These are phyloP conservation scores for Veloboletus limbatus DNA, from an alignment of 1,284 basidiomycete genomes.

Conservation along the genomic window DNA sequence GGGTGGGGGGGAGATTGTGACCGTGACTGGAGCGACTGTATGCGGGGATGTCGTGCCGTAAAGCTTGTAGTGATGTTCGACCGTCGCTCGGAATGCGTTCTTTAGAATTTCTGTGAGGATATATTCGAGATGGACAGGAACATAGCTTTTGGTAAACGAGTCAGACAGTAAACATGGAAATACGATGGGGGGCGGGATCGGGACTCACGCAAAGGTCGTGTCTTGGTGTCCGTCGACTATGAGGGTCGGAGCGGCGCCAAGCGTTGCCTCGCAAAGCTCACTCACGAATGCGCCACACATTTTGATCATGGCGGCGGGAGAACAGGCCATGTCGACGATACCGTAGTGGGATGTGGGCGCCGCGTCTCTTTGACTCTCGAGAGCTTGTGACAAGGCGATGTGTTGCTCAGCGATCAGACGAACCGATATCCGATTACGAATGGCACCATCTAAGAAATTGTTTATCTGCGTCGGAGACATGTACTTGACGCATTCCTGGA, in stretches of 20 bases:
- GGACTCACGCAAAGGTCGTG: conserved; percentile 73
- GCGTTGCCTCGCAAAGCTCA: conserved; percentile 83
- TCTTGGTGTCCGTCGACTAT: conserved; percentile 67
- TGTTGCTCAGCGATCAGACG: conserved; percentile 92
- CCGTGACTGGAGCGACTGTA: conserved; percentile 59
- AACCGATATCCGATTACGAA: conserved; percentile 84
- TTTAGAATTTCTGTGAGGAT: conserved; percentile 85
- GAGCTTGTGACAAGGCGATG: conserved; percentile 72
- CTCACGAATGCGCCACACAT: conserved; percentile 81
- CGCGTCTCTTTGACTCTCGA: conserved; percentile 40
- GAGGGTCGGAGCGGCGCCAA: conserved; percentile 69
- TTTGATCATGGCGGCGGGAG: conserved; percentile 65
- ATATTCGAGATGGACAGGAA: conserved; percentile 88
- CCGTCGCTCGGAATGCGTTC: conserved; percentile 87
- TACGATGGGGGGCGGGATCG: neutral
- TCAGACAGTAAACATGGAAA: conserved; percentile 8
- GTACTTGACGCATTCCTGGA: conserved; percentile 83
- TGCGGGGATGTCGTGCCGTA: conserved; percentile 35
- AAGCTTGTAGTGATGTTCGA: conserved; percentile 64
- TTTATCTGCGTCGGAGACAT: conserved; percentile 77
- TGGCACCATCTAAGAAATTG: conserved; percentile 80
- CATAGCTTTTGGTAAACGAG: conserved; percentile 55
- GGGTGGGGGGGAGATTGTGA: conserved; percentile 68
- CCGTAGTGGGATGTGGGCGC: conserved; percentile 46
- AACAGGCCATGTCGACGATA: conserved; percentile 68